Evolutionary conservation across 2,329 filamentous ascomycete genomes (phyloP).

Genomic region (Chaetomiaceae sp.): DNA sequence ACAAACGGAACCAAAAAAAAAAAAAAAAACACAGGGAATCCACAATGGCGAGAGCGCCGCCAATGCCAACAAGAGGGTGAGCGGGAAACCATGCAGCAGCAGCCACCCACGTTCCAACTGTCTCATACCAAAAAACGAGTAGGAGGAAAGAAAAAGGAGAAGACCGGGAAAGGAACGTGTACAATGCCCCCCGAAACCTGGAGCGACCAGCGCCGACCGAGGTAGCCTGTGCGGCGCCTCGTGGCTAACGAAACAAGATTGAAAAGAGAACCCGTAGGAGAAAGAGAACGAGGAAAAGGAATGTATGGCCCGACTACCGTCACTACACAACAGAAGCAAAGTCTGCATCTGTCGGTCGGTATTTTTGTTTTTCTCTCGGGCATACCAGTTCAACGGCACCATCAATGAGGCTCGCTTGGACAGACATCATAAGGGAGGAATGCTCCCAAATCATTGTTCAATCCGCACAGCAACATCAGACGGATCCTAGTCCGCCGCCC

Average conservation of each 20-base stretch:
- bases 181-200: conserved; percentile 5
- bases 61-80: conserved; percentile 13
- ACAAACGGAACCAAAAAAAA: not conserved
- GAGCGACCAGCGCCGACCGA: conserved; percentile 7
- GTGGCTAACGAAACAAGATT: not conserved
- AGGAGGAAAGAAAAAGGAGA: not conserved
- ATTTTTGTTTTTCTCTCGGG: too few relatives aligned
- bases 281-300: not conserved
- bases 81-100: conserved; percentile 12
- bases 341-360: too few relatives aligned
- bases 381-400: too few relatives aligned
- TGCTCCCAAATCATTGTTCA: too few relatives aligned
- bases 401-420: not conserved
- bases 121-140: not conserved
- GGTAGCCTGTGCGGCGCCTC: not conserved
- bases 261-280: not conserved
- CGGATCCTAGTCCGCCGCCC: conserved; percentile 44
- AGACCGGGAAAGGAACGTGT: conserved; percentile 10
- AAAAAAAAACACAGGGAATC: conserved; percentile 1
- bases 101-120: conserved; percentile 9
- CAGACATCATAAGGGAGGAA: not conserved
- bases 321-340: too few relatives aligned
- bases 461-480: not conserved
- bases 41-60: conserved; percentile 3
- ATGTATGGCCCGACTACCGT: conserved; percentile 1